Base-by-base conservation (phyloP, 169 alveolate genomes). In the Plasmodium relictum region DNA sequence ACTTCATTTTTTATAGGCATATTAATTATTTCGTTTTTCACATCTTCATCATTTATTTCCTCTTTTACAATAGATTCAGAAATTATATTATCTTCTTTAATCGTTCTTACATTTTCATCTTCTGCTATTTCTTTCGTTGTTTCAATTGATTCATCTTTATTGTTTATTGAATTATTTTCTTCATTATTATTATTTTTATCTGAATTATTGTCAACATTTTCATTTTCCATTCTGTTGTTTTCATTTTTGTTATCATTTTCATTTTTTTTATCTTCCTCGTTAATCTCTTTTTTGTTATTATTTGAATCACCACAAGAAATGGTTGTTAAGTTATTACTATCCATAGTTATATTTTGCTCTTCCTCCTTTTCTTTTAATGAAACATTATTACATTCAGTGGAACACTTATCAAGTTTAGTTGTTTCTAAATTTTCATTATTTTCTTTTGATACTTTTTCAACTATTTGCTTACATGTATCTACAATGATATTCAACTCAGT, bases 401-500 rank as follows among this genome's bases (percentile, higher is more conserved):
- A 72, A 14, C 39, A 88, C 16, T 31, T 63, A 24, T 45, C 48
- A 12, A 2, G 22, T 1, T 39, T 88, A 3, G 45, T 87, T 14
- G 54, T 45, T 10, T 20, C 88, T 10, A 2, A 8, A 5, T 63
- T 92, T 10, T 58, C 88, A 31, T 68, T 93, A 6, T 89, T 95
- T 6, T 80, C 95, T 2, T 24, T 76, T 2, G 86, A 45, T 41
- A 89, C 92, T 44, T 73, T 88, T 45, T 63, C 91, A 4, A 94
- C 87, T 20, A 91, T 94, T 39, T 94, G 74, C 31, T 88, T 92
- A 58, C 96, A 92, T 45, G 88, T 89, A 44, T 92, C 95, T 4
- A 94, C 93, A 73, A 94, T 61, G 44, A 83, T 88, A 73, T 94
- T 94, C 18, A 96, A 91, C 74, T 95, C 97, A 26, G 93, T 94